Conservation (phyloP, 129 eudicot genomes). For the Centaurea solstitialis region DNA sequence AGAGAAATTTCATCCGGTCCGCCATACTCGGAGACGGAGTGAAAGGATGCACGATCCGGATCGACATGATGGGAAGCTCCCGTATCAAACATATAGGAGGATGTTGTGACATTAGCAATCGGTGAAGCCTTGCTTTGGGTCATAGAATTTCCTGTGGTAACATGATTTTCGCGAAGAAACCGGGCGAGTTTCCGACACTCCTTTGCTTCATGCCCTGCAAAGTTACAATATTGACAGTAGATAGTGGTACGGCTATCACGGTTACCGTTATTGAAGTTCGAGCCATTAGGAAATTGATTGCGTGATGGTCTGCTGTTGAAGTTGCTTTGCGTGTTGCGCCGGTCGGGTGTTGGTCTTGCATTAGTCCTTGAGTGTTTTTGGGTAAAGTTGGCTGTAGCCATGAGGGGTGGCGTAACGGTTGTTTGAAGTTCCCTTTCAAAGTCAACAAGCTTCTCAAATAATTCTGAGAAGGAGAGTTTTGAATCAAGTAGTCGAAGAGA, state of each 20-base stretch:
- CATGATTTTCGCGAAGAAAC: neutral
- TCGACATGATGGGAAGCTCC: no score
- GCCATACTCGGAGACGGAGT: conserved; percentile 19
- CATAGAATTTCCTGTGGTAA: neutral
- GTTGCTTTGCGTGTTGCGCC: neutral
- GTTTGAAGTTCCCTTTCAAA: conserved; percentile 10
- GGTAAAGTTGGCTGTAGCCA: conserved; percentile 13
- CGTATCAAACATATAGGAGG: no score
- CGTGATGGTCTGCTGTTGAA: neutral
- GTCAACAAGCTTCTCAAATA: conserved; percentile 11
- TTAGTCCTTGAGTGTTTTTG: neutral
- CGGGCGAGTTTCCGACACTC: neutral
- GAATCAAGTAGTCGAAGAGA: neutral
- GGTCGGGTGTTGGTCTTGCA: neutral
- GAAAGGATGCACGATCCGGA: neutral
- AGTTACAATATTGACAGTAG: neutral
- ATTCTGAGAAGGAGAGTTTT: neutral
- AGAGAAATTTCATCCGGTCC: conserved; percentile 17
- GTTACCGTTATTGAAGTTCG: neutral
- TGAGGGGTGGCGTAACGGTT: neutral
- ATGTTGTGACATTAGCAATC: no score
- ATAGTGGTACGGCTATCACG: neutral
- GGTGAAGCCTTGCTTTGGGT: no score
- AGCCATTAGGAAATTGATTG: neutral
- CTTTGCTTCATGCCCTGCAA: neutral